Percentiles rank a stretch among this genome's conserved stretches.
Conservation (phyloP, 2,329 filamentous ascomycete genomes). For the Apiospora sp. region DNA sequence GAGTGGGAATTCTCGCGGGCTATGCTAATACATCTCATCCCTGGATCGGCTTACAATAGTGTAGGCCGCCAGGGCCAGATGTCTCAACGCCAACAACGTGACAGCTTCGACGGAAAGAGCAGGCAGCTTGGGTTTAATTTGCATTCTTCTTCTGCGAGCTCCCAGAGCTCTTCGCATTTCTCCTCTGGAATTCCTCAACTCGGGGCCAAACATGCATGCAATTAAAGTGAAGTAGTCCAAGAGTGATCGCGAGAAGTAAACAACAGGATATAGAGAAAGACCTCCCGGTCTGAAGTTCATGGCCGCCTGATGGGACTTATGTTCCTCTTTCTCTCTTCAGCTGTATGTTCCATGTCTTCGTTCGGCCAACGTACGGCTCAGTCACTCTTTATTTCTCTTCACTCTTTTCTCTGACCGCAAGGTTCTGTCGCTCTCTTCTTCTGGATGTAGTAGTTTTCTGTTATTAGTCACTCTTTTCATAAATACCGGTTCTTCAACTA, state of each 20-base stretch:
- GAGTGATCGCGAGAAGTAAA: neutral
- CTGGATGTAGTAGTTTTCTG: slow-evolving; percentile 20
- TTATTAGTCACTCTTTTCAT: slow-evolving; percentile 10
- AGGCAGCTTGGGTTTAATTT: slow-evolving; percentile 4
- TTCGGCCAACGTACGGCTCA: neutral
- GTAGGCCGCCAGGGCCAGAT: neutral
- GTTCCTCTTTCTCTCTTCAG: slow-evolving; percentile 18
- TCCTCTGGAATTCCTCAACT: slow-evolving; percentile 18
- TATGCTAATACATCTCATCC: neutral
- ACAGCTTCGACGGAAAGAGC: neutral
- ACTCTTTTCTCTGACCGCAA: neutral
- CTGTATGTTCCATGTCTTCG: neutral
- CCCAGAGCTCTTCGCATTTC: neutral
- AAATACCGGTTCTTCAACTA: neutral
- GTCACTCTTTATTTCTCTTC: slow-evolving; percentile 7
- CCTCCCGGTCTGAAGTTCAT: neutral
- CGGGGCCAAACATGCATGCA: slow-evolving; percentile 7
- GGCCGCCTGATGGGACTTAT: neutral
- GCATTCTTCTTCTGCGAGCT: slow-evolving; percentile 14
- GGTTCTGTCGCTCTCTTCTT: slow-evolving; percentile 24
- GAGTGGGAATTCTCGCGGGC: neutral
- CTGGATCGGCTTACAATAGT: slow-evolving; percentile 6
- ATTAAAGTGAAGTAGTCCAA: slow-evolving; percentile 1
- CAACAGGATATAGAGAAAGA: slow-evolving; percentile 8
- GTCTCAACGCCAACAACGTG: slow-evolving; percentile 18